Percentiles rank a stretch among this genome's conserved stretches.
Conservation (phyloP, 225 moss, liverwort and hornwort species). For the Pleurozium schreberi region DNA sequence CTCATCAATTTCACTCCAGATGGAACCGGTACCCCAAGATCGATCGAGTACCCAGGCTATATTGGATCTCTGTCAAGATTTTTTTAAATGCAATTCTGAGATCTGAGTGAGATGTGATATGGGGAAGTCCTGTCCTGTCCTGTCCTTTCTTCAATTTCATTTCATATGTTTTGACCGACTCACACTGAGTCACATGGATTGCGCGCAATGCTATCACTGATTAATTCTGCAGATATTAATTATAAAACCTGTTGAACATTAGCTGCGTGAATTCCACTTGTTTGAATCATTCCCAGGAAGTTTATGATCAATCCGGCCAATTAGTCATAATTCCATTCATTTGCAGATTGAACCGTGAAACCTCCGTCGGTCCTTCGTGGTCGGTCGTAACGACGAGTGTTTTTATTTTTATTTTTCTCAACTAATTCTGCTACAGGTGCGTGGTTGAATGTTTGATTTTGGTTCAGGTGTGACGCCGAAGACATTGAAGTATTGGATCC, state of each 20-base stretch:
- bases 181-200: too few species aligned
- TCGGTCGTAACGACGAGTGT: not conserved
- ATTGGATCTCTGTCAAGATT: not conserved
- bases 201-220: too few species aligned
- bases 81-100: not conserved
- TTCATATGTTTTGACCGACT: not conserved
- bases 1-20: not conserved
- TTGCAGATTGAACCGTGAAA: not conserved
- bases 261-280: not conserved
- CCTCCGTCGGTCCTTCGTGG: too few species aligned
- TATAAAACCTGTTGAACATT: too few species aligned
- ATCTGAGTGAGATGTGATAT: not conserved
- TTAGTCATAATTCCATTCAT: too few species aligned
- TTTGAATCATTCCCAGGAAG: not conserved
- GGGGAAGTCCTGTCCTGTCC: too few species aligned
- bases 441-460: not conserved
- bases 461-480: slow-evolving; percentile 35
- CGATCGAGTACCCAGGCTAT: not conserved
- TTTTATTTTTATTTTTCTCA: not conserved
- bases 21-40: too few species aligned
- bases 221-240: too few species aligned
- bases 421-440: not conserved
- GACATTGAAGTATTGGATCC: slow-evolving; percentile 48
- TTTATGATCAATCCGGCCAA: not conserved
- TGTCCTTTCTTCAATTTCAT: not conserved